Evolutionary conservation across 176 grass and related monocot genomes (phyloP).

Genomic region (Elymus sibiricus): DNA sequence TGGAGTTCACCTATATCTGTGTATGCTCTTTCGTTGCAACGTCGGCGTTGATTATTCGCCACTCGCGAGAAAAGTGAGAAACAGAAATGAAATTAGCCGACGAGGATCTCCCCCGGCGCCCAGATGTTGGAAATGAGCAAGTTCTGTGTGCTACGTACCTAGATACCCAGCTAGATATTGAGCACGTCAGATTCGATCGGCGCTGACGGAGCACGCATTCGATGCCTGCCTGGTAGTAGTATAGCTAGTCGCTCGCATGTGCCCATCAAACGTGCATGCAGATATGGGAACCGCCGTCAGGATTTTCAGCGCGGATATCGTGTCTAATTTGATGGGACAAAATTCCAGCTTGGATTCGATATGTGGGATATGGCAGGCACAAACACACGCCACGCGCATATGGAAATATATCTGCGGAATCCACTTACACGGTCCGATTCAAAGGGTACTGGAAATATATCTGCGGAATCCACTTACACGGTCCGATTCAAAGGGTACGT

Average conservation of each 20-base stretch:
- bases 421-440: neutral
- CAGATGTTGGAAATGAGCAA: slow-evolving; percentile 1
- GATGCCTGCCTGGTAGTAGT: neutral
- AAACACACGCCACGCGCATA: neutral
- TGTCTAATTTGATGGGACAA: neutral
- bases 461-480: neutral
- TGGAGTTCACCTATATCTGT: too few relatives aligned
- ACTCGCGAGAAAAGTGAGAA: neutral
- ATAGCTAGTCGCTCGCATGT: neutral
- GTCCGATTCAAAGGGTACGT: neutral
- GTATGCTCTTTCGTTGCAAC: neutral
- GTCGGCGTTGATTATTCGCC: neutral
- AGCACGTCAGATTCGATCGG: slow-evolving; percentile 20
- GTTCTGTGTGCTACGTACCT: neutral
- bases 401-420: neutral
- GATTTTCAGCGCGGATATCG: neutral
- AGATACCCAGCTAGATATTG: neutral
- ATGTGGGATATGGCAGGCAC: neutral
- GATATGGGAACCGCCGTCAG: neutral
- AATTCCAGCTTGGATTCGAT: neutral
- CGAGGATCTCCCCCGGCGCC: neutral
- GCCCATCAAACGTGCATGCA: neutral
- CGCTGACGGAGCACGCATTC: neutral
- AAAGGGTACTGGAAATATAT: neutral
- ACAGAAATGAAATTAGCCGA: neutral